These are phyloP conservation scores for Lojkania enalia DNA, from an alignment of 2,329 filamentous ascomycete species.

Conservation along the genomic window DNA sequence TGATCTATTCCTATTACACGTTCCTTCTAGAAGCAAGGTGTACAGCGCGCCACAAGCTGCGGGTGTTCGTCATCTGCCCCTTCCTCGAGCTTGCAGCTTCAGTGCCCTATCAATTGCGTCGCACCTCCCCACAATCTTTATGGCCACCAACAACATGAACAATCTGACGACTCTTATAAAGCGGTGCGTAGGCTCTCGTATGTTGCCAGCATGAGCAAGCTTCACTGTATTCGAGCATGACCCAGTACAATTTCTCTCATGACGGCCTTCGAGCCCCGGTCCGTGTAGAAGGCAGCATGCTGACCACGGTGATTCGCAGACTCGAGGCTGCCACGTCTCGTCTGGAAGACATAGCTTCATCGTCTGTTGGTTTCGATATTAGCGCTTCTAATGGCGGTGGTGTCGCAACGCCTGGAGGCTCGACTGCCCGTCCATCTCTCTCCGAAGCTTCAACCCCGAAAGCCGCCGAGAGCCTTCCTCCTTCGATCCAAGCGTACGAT, in stretches of 20 bases:
- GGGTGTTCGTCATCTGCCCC: slow-evolving; percentile 27
- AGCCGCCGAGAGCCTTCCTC: slow-evolving; percentile 49
- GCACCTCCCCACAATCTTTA: slow-evolving; percentile 50
- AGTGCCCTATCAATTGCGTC: slow-evolving; percentile 29
- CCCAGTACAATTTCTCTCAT: slow-evolving; percentile 13
- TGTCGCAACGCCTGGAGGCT: slow-evolving; percentile 30
- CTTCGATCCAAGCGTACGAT: slow-evolving; percentile 88
- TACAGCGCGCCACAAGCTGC: slow-evolving; percentile 24
- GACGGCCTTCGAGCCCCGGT: slow-evolving; percentile 21
- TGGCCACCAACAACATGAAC: slow-evolving; percentile 86
- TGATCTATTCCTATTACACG: slow-evolving; percentile 11
- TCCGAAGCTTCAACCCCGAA: slow-evolving; percentile 36
- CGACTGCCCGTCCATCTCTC: slow-evolving; percentile 40
- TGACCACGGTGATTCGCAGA: slow-evolving; percentile 62
- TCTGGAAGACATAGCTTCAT: slow-evolving; percentile 91
- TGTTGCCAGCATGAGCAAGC: background rate
- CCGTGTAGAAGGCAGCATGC: slow-evolving; percentile 44
- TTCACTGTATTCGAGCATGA: slow-evolving; percentile 16
- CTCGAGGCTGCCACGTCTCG: slow-evolving; percentile 96
- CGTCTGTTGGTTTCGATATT: slow-evolving; percentile 61
- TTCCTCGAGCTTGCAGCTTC: slow-evolving; percentile 25
- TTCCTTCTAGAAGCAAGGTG: slow-evolving; percentile 16
- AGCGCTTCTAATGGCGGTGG: slow-evolving; percentile 33
- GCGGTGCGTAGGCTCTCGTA: slow-evolving; percentile 64
- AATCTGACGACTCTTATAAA: slow-evolving; percentile 98